Evolutionary conservation across 2,329 filamentous ascomycete genomes (phyloP).

Genomic region (Nemania diffusa): DNA sequence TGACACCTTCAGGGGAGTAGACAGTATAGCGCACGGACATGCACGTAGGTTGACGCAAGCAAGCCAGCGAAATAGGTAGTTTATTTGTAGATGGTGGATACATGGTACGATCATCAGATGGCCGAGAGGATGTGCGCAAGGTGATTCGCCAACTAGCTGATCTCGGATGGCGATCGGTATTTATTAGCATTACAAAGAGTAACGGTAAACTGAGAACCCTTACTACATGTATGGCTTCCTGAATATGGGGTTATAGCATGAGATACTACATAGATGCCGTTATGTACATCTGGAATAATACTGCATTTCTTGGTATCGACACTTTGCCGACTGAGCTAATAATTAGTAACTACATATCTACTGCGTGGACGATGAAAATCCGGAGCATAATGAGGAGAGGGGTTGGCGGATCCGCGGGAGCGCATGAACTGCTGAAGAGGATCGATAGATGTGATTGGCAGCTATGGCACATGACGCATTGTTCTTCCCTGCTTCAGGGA

Average conservation of each 20-base stretch:
- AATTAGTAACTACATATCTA: not conserved
- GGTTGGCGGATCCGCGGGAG: not conserved
- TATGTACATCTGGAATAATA: not conserved
- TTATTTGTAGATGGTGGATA: not conserved
- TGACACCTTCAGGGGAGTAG: not conserved
- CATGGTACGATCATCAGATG: slow-evolving; percentile 23
- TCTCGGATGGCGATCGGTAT: not conserved
- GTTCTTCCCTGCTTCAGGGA: not conserved
- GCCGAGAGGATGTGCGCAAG: not conserved
- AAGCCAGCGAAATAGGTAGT: slow-evolving; percentile 8
- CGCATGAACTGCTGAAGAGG: slow-evolving; percentile 28
- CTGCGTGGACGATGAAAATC: not conserved
- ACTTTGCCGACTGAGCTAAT: slow-evolving; percentile 2
- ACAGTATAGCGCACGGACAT: not conserved
- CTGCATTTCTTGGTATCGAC: not conserved
- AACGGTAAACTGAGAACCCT: not conserved
- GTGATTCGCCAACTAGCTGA: not conserved
- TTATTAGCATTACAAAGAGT: not conserved
- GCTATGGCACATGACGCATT: slow-evolving; percentile 1
- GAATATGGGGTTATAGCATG: not conserved
- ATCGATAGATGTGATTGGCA: slow-evolving; percentile 20
- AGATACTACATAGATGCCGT: not conserved
- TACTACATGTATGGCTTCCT: not conserved
- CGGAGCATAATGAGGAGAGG: not conserved
- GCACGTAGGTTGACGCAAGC: not conserved